phyloP scores from a whole-genome alignment of 2,329 filamentous ascomycete species.

The Cladophialophora yegresii region DNA sequence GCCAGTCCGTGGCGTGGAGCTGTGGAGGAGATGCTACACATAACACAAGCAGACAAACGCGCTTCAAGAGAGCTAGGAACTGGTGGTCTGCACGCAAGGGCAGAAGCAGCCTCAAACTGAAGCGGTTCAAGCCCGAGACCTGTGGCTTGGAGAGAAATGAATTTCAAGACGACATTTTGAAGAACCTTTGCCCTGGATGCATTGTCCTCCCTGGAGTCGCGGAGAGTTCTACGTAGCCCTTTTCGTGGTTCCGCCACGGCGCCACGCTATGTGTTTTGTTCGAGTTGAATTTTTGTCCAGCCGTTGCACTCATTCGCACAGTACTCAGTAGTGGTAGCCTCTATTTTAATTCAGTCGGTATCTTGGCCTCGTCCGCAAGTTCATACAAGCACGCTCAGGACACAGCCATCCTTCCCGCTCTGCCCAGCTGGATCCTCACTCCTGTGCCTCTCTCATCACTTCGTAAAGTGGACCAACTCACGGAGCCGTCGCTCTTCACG shows the following conservation, averaged over 20 bases:
- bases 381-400: slow-evolving; percentile 34
- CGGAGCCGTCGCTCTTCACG: slow-evolving; percentile 62
- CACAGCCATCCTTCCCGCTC: slow-evolving; percentile 62
- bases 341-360: background rate
- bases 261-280: slow-evolving; percentile 15
- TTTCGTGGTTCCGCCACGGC: background rate
- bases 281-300: slow-evolving; percentile 1
- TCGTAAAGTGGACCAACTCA: slow-evolving; percentile 80
- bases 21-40: slow-evolving; percentile 53
- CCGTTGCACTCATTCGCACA: slow-evolving; percentile 7
- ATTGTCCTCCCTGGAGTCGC: background rate
- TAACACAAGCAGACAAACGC: background rate
- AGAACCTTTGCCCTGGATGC: background rate
- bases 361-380: background rate
- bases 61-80: background rate
- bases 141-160: background rate
- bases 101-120: background rate
- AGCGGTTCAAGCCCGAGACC: background rate
- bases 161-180: background rate
- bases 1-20: slow-evolving; percentile 47
- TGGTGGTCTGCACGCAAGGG: background rate
- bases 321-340: background rate
- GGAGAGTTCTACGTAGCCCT: background rate
- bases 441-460: slow-evolving; percentile 71
- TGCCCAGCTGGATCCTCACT: slow-evolving; percentile 87